Evolutionary conservation across 805 yeast species (phyloP), one percentile per base, ranked within the genome.

Genomic region (Starmerella stigmatis): DNA sequence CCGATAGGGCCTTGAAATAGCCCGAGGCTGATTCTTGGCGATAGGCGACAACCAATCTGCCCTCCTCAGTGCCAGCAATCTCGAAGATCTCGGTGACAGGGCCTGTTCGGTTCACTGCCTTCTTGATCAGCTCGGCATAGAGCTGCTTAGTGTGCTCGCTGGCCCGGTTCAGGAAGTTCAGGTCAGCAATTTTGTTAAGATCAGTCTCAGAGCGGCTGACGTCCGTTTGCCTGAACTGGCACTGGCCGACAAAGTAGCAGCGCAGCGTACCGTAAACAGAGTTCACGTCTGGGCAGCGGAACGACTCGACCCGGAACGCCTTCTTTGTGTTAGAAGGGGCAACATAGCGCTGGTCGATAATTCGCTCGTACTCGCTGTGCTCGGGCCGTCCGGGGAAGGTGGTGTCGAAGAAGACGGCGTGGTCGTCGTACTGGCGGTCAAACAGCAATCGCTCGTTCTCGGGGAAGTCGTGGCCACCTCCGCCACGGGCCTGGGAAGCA

Each of bases 11-110:
- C 28, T 94, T 78, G 64, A 80, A 85, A 69, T 81, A 89, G 54
- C 86, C 80, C 38, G 92, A 81, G 11, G 96, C 80, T 21, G 94
- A 71, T 51, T 79, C 78, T 62, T 82, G 86, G 57, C 79, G 81
- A 68, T 75, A 89, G 37, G 94, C 97, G 58, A 92, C 81, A 40
- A 92, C 76, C 49, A 89, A 77, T 60, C 97, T 74, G 60, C 82
- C 81, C 65, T 89, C 97, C 49, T 80, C 81, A 9, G 80, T 71
- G 53, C 81, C 80, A 55, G 83, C 86, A 45, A 84, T 71, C 48
- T 89, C 80, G 57, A 78, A 80, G 60, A 86, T 84, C 65, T 81
- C 88, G 58, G 92, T 86, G 22, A 86, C 94, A 16, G 97, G 96
- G 46, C 97, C 97, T 42, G 86, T 79, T 50, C 89, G 77, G 49